Percentiles rank a stretch among this genome's conserved stretches.
These are phyloP conservation scores for Flaveria ramosissima DNA, from an alignment of 129 eudicot genomes.

Conservation along the genomic window DNA sequence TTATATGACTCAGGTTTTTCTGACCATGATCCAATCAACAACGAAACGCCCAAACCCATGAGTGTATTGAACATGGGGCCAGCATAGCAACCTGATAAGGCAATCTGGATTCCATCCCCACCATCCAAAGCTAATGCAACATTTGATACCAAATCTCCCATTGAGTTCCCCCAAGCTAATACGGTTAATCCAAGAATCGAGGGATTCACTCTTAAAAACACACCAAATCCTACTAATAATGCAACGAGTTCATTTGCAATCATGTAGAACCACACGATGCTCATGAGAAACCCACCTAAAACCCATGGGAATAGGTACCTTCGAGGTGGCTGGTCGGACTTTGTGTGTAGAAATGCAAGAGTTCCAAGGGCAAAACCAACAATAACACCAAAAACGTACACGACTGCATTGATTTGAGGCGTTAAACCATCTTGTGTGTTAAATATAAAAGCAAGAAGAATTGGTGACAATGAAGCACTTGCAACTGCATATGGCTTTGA, in stretches of 20 bases:
- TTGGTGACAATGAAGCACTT: slow-evolving; percentile 70
- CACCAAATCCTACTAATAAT: slow-evolving; percentile 67
- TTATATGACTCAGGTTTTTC: slow-evolving; percentile 48
- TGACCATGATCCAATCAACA: slow-evolving; percentile 83
- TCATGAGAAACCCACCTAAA: slow-evolving; percentile 87
- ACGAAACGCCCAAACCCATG: slow-evolving; percentile 78
- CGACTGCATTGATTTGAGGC: slow-evolving; percentile 41
- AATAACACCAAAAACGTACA: slow-evolving; percentile 50
- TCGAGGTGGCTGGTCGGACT: slow-evolving; percentile 75
- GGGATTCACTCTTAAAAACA: slow-evolving; percentile 65
- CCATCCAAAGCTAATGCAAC: slow-evolving; percentile 85
- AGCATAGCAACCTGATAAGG: slow-evolving; percentile 89
- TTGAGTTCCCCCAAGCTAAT: slow-evolving; percentile 97
- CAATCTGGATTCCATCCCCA: slow-evolving; percentile 95
- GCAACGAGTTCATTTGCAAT: slow-evolving; percentile 94
- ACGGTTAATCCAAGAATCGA: slow-evolving; percentile 88
- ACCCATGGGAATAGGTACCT: slow-evolving; percentile 79
- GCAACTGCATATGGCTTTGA: slow-evolving; percentile 76
- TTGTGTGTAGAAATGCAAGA: slow-evolving; percentile 61
- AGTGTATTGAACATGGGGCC: slow-evolving; percentile 97
- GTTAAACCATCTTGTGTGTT: slow-evolving; percentile 49
- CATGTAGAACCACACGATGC: slow-evolving; percentile 94
- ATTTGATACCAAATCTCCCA: slow-evolving; percentile 95
- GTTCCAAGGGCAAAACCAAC: slow-evolving; percentile 55
- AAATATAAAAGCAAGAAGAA: slow-evolving; percentile 71